Evolutionary conservation across 164 flowering plant species (phyloP).

Genomic region (Warburgia ugandensis): DNA sequence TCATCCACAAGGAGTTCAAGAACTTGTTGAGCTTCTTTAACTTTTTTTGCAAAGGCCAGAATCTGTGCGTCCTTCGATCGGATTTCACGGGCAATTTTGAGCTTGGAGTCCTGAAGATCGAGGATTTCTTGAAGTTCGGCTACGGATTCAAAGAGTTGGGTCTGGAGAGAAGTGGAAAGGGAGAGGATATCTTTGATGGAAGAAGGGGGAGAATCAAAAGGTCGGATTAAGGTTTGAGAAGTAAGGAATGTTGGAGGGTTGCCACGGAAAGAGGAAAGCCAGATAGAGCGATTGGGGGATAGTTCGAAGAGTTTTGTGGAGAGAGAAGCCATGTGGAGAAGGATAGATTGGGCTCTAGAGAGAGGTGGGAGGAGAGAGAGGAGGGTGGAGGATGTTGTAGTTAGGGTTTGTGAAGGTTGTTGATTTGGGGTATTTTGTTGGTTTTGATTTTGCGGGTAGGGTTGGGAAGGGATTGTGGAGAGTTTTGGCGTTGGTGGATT

Average conservation of each 20-base stretch:
- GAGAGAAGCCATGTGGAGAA: constrained; percentile 80
- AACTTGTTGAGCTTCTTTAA: constrained; percentile 62
- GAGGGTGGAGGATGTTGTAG: constrained; percentile 54
- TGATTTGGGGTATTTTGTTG: constrained; percentile 7
- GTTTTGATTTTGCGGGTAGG: constrained; percentile 12
- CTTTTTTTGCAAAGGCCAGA: constrained; percentile 61
- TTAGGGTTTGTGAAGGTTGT: constrained; percentile 18
- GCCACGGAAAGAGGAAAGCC: constrained; percentile 70
- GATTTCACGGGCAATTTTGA: constrained; percentile 47
- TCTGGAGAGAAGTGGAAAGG: constrained; percentile 56
- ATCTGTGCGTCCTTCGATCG: constrained; percentile 46
- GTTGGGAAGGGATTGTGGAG: constrained; percentile 34
- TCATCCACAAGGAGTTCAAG: constrained; percentile 83
- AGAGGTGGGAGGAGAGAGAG: constrained; percentile 90
- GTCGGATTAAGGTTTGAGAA: constrained; percentile 31
- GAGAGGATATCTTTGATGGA: constrained; percentile 62
- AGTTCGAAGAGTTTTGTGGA: constrained; percentile 70
- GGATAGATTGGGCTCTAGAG: constrained; percentile 77
- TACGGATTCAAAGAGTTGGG: constrained; percentile 81
- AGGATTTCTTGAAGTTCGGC: constrained; percentile 86
- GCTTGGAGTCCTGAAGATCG: constrained; percentile 70
- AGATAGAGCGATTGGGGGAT: constrained; percentile 63
- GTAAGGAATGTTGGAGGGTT: constrained; percentile 63
- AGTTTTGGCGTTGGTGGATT: constrained; percentile 42
- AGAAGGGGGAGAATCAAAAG: constrained; percentile 29